phyloP scores from a whole-genome alignment of 2,329 filamentous ascomycete species.

The Ophiocordyceps sinensis region DNA sequence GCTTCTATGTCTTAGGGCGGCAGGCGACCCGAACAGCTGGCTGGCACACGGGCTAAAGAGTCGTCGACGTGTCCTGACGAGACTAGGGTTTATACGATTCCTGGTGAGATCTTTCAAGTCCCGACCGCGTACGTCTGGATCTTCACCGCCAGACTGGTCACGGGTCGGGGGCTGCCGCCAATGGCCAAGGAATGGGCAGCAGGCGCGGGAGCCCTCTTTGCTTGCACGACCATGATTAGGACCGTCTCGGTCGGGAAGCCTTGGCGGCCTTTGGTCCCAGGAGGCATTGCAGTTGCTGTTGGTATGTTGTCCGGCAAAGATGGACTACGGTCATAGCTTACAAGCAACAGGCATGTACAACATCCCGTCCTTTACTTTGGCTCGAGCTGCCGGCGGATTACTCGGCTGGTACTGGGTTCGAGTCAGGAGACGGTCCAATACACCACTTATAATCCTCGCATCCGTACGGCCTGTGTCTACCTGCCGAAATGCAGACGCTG shows the following conservation, averaged over 20 bases:
- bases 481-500: background rate
- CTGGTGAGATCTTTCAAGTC: conserved; percentile 80
- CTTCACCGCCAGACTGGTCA: conserved; percentile 86
- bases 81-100: conserved; percentile 66
- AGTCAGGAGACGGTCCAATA: conserved; percentile 40
- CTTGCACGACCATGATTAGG: conserved; percentile 53
- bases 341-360: conserved; percentile 72
- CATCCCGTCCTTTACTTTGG: conserved; percentile 86
- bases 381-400: conserved; percentile 66
- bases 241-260: conserved; percentile 38
- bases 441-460: conserved; percentile 78
- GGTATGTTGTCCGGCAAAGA: conserved; percentile 30
- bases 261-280: conserved; percentile 70
- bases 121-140: conserved; percentile 96
- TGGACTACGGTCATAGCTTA: background rate
- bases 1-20: no score
- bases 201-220: conserved; percentile 61
- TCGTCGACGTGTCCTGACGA: no score
- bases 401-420: conserved; percentile 63
- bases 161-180: conserved; percentile 70
- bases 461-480: conserved; percentile 27
- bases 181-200: conserved; percentile 73
- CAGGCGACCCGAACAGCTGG: no score
- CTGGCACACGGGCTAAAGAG: no score
- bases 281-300: conserved; percentile 90